Percentiles rank a stretch among this genome's conserved stretches.
phyloP scores from a whole-genome alignment of 2,329 filamentous ascomycete genomes.

The Exophiala lecanii-corni region DNA sequence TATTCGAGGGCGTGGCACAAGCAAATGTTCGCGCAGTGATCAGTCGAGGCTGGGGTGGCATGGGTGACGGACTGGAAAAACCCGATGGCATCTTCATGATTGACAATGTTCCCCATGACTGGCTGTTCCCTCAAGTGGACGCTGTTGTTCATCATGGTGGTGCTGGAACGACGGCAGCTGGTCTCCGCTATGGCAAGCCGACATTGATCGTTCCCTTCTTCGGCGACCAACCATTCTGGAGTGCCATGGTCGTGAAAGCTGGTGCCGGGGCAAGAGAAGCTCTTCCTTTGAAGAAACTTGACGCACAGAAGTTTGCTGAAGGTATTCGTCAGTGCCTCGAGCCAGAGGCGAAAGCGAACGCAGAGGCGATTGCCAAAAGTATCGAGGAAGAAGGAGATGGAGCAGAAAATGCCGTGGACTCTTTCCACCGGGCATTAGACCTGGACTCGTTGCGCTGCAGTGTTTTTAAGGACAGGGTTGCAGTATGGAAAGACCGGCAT shows the following conservation, averaged over 20 bases:
- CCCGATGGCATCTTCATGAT: slow-evolving; percentile 32
- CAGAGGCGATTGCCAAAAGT: slow-evolving; percentile 32
- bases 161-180: slow-evolving; percentile 35
- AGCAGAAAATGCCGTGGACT: slow-evolving; percentile 37
- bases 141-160: slow-evolving; percentile 37
- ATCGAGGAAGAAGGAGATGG: slow-evolving; percentile 37
- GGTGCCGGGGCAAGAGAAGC: slow-evolving; percentile 40
- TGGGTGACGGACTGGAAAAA: slow-evolving; percentile 29
- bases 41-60: slow-evolving; percentile 36
- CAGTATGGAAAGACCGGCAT: slow-evolving; percentile 49
- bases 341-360: slow-evolving; percentile 30
- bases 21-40: slow-evolving; percentile 35
- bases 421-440: slow-evolving; percentile 38
- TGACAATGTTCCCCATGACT: slow-evolving; percentile 36
- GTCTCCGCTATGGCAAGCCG: slow-evolving; percentile 33
- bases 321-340: slow-evolving; percentile 35
- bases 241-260: slow-evolving; percentile 37
- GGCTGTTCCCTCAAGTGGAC: slow-evolving; percentile 35
- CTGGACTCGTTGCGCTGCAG: slow-evolving; percentile 34
- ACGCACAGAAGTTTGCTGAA: slow-evolving; percentile 33
- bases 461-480: slow-evolving; percentile 43
- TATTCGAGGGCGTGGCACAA: slow-evolving; percentile 33
- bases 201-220: slow-evolving; percentile 41
- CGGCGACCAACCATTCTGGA: slow-evolving; percentile 46
- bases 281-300: slow-evolving; percentile 36